Conservation (phyloP, 1,284 basidiomycete species). For the Heterobasidion occidentale region DNA sequence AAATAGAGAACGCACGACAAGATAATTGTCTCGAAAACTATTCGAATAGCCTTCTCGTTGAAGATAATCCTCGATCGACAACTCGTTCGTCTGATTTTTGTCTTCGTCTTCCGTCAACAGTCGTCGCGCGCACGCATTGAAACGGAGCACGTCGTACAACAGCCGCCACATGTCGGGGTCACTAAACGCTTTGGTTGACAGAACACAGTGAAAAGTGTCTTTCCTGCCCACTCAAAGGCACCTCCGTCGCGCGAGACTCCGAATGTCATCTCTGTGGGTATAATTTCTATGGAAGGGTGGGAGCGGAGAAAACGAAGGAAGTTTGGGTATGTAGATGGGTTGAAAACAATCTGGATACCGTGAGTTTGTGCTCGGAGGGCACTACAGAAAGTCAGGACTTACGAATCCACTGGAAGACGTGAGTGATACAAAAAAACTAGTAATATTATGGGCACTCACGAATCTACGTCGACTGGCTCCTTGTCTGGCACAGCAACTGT, state of each 20-base stretch:
- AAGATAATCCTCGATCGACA: slow-evolving; percentile 69
- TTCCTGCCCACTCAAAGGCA: slow-evolving; percentile 70
- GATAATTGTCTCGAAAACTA: slow-evolving; percentile 70
- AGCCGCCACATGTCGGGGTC: slow-evolving; percentile 70
- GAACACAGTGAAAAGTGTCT: slow-evolving; percentile 54
- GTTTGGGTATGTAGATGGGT: slow-evolving; percentile 77
- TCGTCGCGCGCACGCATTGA: slow-evolving; percentile 60
- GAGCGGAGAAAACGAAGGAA: slow-evolving; percentile 65
- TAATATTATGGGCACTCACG: slow-evolving; percentile 34
- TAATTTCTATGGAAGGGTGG: slow-evolving; percentile 39
- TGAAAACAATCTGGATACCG: slow-evolving; percentile 61
- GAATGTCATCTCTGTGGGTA: slow-evolving; percentile 75
- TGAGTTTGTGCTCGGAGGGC: not conserved
- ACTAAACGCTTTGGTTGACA: slow-evolving; percentile 57
- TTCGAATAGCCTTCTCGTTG: slow-evolving; percentile 59
- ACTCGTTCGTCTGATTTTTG: slow-evolving; percentile 19
- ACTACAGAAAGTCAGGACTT: slow-evolving; percentile 14
- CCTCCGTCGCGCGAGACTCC: slow-evolving; percentile 65
- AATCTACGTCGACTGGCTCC: slow-evolving; percentile 52
- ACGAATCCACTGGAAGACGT: slow-evolving; percentile 40
- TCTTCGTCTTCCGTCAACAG: slow-evolving; percentile 23
- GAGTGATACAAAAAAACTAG: slow-evolving; percentile 4
- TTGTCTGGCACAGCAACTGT: slow-evolving; percentile 38
- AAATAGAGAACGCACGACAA: slow-evolving; percentile 48
- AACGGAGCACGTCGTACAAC: slow-evolving; percentile 72